Evolutionary conservation across 495 filamentous ascomycete genomes (phyloP).

Genomic region (Xylaria palmicola): DNA sequence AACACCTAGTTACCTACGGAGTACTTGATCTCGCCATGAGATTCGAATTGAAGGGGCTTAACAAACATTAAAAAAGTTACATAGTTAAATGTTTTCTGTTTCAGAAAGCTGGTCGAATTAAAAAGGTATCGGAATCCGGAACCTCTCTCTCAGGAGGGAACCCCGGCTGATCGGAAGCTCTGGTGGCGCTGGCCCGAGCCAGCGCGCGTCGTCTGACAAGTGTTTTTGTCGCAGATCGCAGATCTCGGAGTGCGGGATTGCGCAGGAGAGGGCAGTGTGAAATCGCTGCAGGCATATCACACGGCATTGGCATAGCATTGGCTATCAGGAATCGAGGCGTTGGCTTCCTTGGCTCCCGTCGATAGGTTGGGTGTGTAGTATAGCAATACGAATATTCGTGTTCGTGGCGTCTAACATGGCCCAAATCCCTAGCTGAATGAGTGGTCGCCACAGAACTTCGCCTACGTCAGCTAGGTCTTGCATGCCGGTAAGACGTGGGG

Average conservation of each 20-base stretch:
- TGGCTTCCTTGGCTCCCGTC: too few species aligned
- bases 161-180: neutral
- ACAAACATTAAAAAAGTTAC: neutral
- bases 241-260: slow-evolving; percentile 17
- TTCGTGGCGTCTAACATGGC: slow-evolving; percentile 2
- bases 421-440: too few species aligned
- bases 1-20: too few species aligned
- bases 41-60: neutral
- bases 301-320: too few species aligned
- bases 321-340: too few species aligned
- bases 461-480: too few species aligned
- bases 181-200: neutral
- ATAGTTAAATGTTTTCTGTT: neutral
- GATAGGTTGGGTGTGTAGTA: neutral
- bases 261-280: too few species aligned
- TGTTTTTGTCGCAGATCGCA: slow-evolving; percentile 22
- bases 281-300: too few species aligned
- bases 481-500: too few species aligned
- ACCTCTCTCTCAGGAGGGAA: neutral
- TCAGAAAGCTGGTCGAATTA: neutral
- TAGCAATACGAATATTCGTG: slow-evolving; percentile 15
- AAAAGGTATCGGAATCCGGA: neutral
- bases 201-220: neutral
- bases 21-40: too few species aligned
- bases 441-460: too few species aligned